A percentile compares a stretch with the other conserved stretches of the same genome.
Evolutionary conservation across 2,329 filamentous ascomycete genomes (phyloP).

Genomic region (Byssothecium circinans): DNA sequence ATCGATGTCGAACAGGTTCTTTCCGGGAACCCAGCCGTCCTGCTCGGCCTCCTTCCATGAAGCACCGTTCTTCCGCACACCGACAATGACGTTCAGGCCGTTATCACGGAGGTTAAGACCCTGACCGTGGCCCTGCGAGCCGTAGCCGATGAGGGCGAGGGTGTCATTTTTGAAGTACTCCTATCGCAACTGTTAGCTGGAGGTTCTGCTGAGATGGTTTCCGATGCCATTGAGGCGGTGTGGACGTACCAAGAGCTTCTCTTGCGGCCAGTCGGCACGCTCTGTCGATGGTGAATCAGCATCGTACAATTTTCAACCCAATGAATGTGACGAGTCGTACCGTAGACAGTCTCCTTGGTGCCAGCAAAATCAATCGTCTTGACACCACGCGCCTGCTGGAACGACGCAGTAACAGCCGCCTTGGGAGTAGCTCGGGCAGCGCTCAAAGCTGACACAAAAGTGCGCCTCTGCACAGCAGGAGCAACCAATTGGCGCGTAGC

Average conservation of each 20-base stretch:
- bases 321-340: slow-evolving; percentile 52
- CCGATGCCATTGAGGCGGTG: slow-evolving; percentile 16
- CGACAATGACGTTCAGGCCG: slow-evolving; percentile 97
- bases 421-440: slow-evolving; percentile 50
- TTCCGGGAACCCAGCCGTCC: slow-evolving; percentile 97
- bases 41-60: slow-evolving; percentile 97
- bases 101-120: slow-evolving; percentile 99
- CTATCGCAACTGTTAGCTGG: slow-evolving; percentile 51
- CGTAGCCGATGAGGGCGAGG: slow-evolving; percentile 97
- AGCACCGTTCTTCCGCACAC: slow-evolving; percentile 96
- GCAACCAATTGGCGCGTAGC: slow-evolving; percentile 59
- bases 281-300: slow-evolving; percentile 57
- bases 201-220: slow-evolving; percentile 8
- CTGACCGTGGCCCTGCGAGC: slow-evolving; percentile 97
- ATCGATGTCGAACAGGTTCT: slow-evolving; percentile 98
- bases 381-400: slow-evolving; percentile 79
- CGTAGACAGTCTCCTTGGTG: slow-evolving; percentile 90
- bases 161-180: slow-evolving; percentile 99
- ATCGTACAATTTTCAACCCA: background rate
- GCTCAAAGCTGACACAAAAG: slow-evolving; percentile 61
- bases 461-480: slow-evolving; percentile 56
- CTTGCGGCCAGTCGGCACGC: slow-evolving; percentile 96
- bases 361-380: slow-evolving; percentile 99
- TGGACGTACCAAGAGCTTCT: slow-evolving; percentile 88
- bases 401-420: slow-evolving; percentile 48